Evolutionary conservation across 352 stramenopile genomes (phyloP).

Genomic region (Peronospora belbahrii): DNA sequence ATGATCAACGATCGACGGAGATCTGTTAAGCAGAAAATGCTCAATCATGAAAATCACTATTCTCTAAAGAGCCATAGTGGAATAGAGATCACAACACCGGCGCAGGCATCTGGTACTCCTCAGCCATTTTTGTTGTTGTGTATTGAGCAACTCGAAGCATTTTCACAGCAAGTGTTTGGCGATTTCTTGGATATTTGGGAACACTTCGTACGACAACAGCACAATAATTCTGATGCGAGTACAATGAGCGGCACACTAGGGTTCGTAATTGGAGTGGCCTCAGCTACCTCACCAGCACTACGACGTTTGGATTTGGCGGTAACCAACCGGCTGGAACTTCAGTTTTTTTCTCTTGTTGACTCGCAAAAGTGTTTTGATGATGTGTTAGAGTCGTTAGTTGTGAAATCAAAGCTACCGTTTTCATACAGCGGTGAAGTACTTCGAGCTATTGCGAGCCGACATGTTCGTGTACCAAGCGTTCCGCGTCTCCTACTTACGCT

Average conservation of each 20-base stretch:
- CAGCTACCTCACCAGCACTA: slow-evolving; percentile 52
- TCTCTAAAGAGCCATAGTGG: slow-evolving; percentile 12
- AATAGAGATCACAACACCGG: not conserved
- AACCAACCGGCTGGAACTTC: slow-evolving; percentile 46
- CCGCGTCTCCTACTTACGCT: slow-evolving; percentile 52
- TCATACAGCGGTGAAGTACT: slow-evolving; percentile 41
- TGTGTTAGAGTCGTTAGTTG: slow-evolving; percentile 63
- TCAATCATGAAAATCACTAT: slow-evolving; percentile 33
- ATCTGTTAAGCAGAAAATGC: slow-evolving; percentile 15
- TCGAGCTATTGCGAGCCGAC: slow-evolving; percentile 34
- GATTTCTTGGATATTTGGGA: slow-evolving; percentile 74
- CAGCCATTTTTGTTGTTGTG: slow-evolving; percentile 56
- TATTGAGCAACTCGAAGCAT: slow-evolving; percentile 67
- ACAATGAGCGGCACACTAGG: slow-evolving; percentile 26
- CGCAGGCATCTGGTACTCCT: not conserved
- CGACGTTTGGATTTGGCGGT: slow-evolving; percentile 54
- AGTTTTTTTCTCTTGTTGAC: slow-evolving; percentile 75
- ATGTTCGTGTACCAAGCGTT: slow-evolving; percentile 60
- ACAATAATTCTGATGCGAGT: slow-evolving; percentile 1
- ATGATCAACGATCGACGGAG: slow-evolving; percentile 12
- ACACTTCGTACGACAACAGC: slow-evolving; percentile 31
- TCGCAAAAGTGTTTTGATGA: slow-evolving; percentile 70
- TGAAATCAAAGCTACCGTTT: slow-evolving; percentile 55
- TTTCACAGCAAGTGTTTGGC: slow-evolving; percentile 44
- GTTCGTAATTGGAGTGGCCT: slow-evolving; percentile 64